Base-by-base conservation (phyloP, 2,329 filamentous ascomycete species). In the Clonostachys byssicola region DNA sequence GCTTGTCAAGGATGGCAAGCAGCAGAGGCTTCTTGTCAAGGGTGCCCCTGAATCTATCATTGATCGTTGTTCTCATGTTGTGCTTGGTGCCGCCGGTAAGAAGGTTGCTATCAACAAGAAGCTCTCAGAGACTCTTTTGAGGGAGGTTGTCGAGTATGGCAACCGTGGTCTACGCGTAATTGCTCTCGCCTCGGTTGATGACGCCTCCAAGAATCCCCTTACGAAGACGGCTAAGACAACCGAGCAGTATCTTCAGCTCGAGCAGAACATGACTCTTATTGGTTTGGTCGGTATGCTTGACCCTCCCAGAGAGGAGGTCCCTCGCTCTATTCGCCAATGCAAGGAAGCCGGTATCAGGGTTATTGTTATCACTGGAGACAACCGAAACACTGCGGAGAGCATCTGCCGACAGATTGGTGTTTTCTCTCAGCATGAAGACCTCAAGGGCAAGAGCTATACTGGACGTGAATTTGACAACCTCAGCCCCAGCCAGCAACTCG, bases 381-480 rank as follows among this genome's bases (percentile, higher is more conserved):
- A 96, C 73, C 91, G 88, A 64, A 95, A 95, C 73, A 99, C 94
- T 5, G 94, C 94, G 9, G 94, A 99, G 73, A 92, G 90, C 51
- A 96, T 99, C 63, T 99, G 94, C 74, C 88, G 92, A 59, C 88
- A 96, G 67, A 99, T 99, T 64, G 94, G 94, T 51, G 85, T 99
- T 45, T 99, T 99, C 66, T 86, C 84, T 14, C 71, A 80, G 54
- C 71, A 86, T 51, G 92, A 97, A 67, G 81, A 96, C 61, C 78
- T 97, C 23, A 81, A 75, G 40, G 92, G 92, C 59, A 97, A 96
- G 79, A 96, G 91, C 70, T 97, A 81, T 61, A 99, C 94, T 54
- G 94, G 94, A 47, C 86, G 92, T 55, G 88, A 99, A 66, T 99
- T 99, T 56, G 94, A 99, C 61, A 83, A 84, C 49, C 76, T 99